Conservation (phyloP, 139 green algal genomes). For the Closterium sp. region DNA sequence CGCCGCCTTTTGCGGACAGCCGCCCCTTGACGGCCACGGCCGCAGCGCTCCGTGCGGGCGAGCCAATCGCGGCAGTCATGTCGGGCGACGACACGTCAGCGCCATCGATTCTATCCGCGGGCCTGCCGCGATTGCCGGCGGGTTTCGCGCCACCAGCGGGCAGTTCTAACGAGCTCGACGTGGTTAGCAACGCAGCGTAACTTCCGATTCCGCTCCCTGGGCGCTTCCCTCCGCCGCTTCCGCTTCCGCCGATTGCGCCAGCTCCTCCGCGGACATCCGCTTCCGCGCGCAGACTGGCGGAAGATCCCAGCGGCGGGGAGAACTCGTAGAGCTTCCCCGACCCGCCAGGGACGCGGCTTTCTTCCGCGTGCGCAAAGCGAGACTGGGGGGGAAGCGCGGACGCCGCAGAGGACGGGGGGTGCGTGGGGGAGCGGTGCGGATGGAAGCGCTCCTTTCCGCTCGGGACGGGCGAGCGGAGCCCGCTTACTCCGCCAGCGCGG, state of each 20-base stretch:
- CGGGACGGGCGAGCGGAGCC: not conserved
- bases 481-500: no score
- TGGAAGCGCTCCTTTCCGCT: not conserved
- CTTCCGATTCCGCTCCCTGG: not conserved
- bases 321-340: not conserved
- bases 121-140: not conserved
- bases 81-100: not conserved
- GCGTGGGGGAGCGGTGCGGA: not conserved
- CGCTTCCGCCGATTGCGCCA: not conserved
- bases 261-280: not conserved
- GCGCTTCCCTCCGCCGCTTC: not conserved
- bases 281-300: not conserved
- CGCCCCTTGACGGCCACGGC: not conserved
- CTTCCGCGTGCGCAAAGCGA: not conserved
- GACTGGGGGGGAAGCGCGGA: not conserved
- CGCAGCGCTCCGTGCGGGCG: not conserved
- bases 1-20: not conserved
- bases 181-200: not conserved
- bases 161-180: not conserved
- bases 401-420: not conserved
- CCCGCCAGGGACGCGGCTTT: not conserved
- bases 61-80: not conserved
- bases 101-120: not conserved
- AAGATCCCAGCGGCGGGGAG: not conserved
- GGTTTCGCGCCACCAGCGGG: not conserved